These are phyloP conservation scores for Pseudohyphozyma bogoriensis DNA, from an alignment of 768 basidiomycete genomes.

Conservation along the genomic window DNA sequence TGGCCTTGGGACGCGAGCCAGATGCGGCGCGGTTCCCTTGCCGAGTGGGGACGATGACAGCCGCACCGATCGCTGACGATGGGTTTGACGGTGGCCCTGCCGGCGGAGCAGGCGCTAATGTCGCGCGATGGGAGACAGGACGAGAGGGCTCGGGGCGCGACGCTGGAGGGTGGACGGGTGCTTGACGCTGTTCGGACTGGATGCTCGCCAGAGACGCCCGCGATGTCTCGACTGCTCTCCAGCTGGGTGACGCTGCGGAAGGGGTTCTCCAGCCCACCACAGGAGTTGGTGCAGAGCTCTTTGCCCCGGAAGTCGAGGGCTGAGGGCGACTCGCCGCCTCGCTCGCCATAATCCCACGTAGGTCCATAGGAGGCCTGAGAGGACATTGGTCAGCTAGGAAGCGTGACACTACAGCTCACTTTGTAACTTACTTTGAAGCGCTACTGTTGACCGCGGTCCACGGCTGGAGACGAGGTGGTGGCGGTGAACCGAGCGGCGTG, in stretches of 20 bases:
- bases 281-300: background rate
- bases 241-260: background rate
- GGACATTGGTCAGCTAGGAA: background rate
- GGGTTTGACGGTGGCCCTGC: background rate
- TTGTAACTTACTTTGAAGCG: no score
- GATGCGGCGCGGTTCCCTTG: background rate
- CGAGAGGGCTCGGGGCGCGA: background rate
- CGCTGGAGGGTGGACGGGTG: no score
- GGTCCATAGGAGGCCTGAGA: slow-evolving; percentile 9
- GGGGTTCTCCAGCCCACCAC: background rate
- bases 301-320: background rate
- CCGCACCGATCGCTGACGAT: slow-evolving; percentile 14
- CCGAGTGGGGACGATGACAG: slow-evolving; percentile 27
- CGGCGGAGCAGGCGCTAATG: background rate
- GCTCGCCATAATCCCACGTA: slow-evolving; percentile 24
- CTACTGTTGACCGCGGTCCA: slow-evolving; percentile 8
- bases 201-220: slow-evolving; percentile 17
- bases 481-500: slow-evolving; percentile 25
- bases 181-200: slow-evolving; percentile 11
- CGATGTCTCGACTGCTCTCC: background rate
- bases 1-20: background rate
- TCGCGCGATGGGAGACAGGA: background rate
- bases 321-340: background rate
- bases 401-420: no score
- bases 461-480: slow-evolving; percentile 19